These are phyloP conservation scores for Irineochytrium annulatum DNA, from an alignment of 192 early-diverging fungal species.

Conservation along the genomic window DNA sequence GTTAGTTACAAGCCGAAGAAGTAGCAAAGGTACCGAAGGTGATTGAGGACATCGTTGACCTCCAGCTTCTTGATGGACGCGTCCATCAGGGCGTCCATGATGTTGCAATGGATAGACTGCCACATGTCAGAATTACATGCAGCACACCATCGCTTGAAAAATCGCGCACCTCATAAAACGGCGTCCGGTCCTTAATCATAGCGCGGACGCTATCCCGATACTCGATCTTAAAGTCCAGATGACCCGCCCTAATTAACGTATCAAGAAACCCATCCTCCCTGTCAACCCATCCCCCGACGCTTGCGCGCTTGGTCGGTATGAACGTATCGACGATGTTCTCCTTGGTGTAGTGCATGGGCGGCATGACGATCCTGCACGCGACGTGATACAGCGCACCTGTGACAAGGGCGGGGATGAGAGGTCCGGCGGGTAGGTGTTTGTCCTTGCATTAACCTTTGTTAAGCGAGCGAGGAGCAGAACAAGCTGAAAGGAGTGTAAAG, in stretches of 20 bases:
- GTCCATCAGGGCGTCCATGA: no score
- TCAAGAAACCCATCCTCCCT: conserved; percentile 31
- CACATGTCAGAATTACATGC: no score
- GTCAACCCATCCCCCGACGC: no score
- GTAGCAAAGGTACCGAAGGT: no score
- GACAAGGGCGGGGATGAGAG: conserved; percentile 17
- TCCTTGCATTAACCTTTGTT: no score
- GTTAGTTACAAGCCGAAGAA: no score
- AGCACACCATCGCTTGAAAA: no score
- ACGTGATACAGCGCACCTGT: conserved; percentile 27
- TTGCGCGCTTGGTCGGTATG: neutral
- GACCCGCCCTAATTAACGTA: conserved; percentile 23
- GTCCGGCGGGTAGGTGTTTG: neutral
- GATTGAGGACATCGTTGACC: no score
- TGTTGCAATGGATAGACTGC: neutral
- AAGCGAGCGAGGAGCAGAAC: no score
- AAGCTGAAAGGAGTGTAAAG: no score
- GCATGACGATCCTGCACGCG: conserved; percentile 11
- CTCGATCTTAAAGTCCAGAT: conserved; percentile 35
- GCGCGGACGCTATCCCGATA: conserved; percentile 34
- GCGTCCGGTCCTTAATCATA: conserved; percentile 44
- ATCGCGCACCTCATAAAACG: conserved; percentile 49
- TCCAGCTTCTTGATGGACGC: no score
- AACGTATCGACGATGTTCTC: conserved; percentile 5
- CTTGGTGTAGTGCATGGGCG: neutral